These are phyloP conservation scores for Aphanomyces cochlioides DNA, from an alignment of 352 stramenopile species.

Conservation along the genomic window DNA sequence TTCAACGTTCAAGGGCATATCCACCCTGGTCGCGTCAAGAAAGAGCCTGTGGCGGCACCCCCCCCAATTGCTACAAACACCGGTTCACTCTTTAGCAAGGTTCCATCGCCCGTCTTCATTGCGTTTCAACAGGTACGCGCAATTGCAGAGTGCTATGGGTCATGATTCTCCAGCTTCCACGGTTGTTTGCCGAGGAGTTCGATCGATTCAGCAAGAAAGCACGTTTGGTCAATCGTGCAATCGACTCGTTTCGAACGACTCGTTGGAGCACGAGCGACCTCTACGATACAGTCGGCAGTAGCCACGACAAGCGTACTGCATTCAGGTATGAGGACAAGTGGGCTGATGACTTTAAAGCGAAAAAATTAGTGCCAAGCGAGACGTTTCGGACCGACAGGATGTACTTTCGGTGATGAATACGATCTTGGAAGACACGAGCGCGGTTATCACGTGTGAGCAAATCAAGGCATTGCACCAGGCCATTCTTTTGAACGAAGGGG, in stretches of 20 bases:
- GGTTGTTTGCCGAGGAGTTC: slow-evolving; percentile 51
- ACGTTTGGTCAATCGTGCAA: slow-evolving; percentile 40
- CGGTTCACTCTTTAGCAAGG: slow-evolving; percentile 8
- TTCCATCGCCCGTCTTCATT: slow-evolving; percentile 50
- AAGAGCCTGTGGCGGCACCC: neutral
- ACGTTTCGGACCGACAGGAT: slow-evolving; percentile 35
- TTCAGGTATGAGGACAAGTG: slow-evolving; percentile 3
- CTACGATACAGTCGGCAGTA: slow-evolving; percentile 64
- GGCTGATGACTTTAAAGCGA: neutral
- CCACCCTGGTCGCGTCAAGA: slow-evolving; percentile 12
- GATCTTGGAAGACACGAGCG: slow-evolving; percentile 55
- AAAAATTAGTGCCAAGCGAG: slow-evolving; percentile 23
- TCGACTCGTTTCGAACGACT: slow-evolving; percentile 38
- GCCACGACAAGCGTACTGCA: slow-evolving; percentile 40
- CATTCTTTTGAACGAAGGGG: slow-evolving; percentile 36
- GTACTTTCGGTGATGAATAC: slow-evolving; percentile 61
- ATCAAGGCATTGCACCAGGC: slow-evolving; percentile 55
- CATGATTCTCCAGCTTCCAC: slow-evolving; percentile 37
- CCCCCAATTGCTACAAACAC: neutral
- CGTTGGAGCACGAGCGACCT: slow-evolving; percentile 64
- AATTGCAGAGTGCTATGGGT: neutral
- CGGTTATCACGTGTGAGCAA: slow-evolving; percentile 55
- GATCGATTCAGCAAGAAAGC: slow-evolving; percentile 49
- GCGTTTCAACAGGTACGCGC: slow-evolving; percentile 48
- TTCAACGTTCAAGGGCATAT: slow-evolving; percentile 52